Evolutionary conservation across 2,329 filamentous ascomycete genomes (phyloP), one percentile per base, ranked within the genome.

Genomic region (Pleurostoma richardsiae): DNA sequence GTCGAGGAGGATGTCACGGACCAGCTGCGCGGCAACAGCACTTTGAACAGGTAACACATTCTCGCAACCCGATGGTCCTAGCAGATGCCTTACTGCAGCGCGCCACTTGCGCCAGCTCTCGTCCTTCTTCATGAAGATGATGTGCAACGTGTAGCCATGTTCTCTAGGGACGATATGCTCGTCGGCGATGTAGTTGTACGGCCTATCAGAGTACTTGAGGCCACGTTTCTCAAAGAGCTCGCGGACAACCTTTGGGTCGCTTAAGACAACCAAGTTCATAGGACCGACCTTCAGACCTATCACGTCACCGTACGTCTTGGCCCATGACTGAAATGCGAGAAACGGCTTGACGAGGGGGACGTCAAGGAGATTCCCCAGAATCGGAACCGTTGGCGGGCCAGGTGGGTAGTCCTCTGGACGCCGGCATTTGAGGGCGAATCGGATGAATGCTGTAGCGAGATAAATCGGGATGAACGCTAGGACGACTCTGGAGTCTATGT

Each of bases 201-300:
- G 60, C 3, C 68, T 55, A 2, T 67, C 65, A n/a, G 66, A 67
- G 49, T 71, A 71, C 30, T 65, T 60, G 36, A 44, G 52, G 1
- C 64, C 60, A 40, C 63, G 61, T 47, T 63, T 65, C 29, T 69
- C 68, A 26, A 67, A 59, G 8, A 72, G 54, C 30, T 68, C 65
- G 40, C 59, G 57, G 5, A 63, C 63, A 7, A 61, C 57, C 10
- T 59, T 52, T 1, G 57, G 58, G 28, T 56, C 61, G 19, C 62
- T 60, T 3, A 69, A 55, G 5, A 69, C 51, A 6, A 70, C 62
- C 10, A 67, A 48, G 30, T 62, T 63, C 7, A 53, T 51, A 1
- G 54, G 51, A 0, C 63, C 67, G 19, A 59, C 47, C 40, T 62
- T 62, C 29, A 67, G 45, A 8, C 57, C 58, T 27, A 65, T 45